Evolutionary conservation across 192 early-diverging fungal species (phyloP), one percentile per base, ranked within the genome.

Genomic region (Coemansia sp.): DNA sequence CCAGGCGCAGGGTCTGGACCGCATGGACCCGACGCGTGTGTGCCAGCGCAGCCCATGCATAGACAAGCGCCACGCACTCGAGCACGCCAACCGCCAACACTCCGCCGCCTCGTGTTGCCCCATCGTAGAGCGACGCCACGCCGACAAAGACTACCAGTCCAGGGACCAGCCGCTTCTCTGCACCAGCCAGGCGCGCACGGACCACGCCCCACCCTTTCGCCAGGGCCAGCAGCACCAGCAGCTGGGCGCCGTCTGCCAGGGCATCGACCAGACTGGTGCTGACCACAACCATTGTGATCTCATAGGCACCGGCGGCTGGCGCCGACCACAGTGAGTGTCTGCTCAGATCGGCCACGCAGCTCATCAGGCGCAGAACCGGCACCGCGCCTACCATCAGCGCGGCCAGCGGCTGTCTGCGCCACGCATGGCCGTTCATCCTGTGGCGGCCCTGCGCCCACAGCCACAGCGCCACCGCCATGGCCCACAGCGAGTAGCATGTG

Each of bases 141-240:
- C 58, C 62, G 1, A 68, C 53, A 22, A 78, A 78, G 11, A 64
- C 68, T 0, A 78, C 69, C n/a, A 78, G 36, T 0, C 69, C 75
- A 6, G 69, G 65, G 17, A 78, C 65, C 47, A 72, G 53, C 23
- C 75, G 56, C 59, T 78, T 78, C 55, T 78, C 75, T 10, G 65
- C 23, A 10, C 75, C 75, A 0, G 68, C 75, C 54, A 78, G 66
- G 22, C 68, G 42, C 25, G 69, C 61, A 4, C 75, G 57, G 29
- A 78, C 75, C 0, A 78, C 69, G 41, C 75, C 75, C 75, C 75
- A 78, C 33, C 75, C 75, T 59, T 78, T 78, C 33, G 65, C 57
- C 45, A 78, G 47, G 17, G 75, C 69, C 65, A 78, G 55, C 3
- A 78, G 30, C 15, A 47, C 62, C 7, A 68, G 55, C 25, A 72